Base-by-base conservation (phyloP, 768 basidiomycete species). In the Amanita muscaria region DNA sequence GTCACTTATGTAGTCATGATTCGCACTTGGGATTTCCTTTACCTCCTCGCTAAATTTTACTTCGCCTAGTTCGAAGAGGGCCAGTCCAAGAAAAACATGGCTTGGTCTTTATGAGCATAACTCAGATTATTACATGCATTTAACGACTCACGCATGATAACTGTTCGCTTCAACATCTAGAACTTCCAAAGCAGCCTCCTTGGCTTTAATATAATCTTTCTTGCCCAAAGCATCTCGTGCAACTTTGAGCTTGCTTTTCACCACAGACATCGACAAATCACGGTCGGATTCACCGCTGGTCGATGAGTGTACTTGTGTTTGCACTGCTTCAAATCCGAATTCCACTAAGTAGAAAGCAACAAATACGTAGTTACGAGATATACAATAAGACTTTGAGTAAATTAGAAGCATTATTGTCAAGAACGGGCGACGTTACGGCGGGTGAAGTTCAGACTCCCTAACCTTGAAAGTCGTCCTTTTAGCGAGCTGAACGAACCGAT, bases 31-130 rank as follows among this genome's bases (percentile, higher is more conserved):
- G 55, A 68, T 73, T 76, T 93, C 92, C 79, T 84, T 77, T 76
- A 94, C 92, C 79, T 84, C 77, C 69, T 97, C 92, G 67, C 91
- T 85, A 59, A 80, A 67, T 30, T 80, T 74, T 16, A 67, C 60
- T 43, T 86, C 73, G 21, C 77, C 77, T 2, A 93, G 67, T 57
- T 94, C 88, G 9, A 89, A 67, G 18, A 75, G 68, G 1, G 96
- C 80, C 9, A 96, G 65, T 2, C 82, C 92, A 21, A 88, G 72
- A 58, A 92, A 96, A 18, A 96, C 84, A 58, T 85, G 76, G 4
- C 93, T 97, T 59, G 40, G 16, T 49, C 25, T 36, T 54, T 14
- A 42, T 43, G 10, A 40, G 30, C 35, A n/a, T n/a, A n/a, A n/a
- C n/a, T n/a, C n/a, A n/a, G n/a, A n/a, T 15, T 9, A 24, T 21